phyloP scores from a whole-genome alignment of 2,329 filamentous ascomycete genomes.

The Cladobotryum protrusum region DNA sequence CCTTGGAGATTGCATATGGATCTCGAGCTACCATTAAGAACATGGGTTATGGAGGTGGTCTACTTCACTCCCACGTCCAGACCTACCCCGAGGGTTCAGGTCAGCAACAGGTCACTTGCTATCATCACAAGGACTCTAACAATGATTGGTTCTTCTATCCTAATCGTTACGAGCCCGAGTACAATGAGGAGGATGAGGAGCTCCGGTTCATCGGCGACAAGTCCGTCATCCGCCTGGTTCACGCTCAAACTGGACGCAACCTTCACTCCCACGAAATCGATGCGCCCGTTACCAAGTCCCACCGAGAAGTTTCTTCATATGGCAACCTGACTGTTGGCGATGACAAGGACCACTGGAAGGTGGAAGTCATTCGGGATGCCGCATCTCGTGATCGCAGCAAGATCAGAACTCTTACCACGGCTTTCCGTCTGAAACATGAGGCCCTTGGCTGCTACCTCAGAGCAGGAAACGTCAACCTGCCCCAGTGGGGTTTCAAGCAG shows the following conservation, averaged over 20 bases:
- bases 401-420: constrained; percentile 85
- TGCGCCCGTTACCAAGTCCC: constrained; percentile 81
- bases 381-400: constrained; percentile 78
- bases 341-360: constrained; percentile 93
- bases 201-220: constrained; percentile 74
- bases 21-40: constrained; percentile 94
- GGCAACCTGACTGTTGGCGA: constrained; percentile 94
- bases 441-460: constrained; percentile 86
- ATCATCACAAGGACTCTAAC: constrained; percentile 99
- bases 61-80: constrained; percentile 93
- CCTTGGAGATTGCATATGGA: constrained; percentile 82
- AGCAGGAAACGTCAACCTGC: constrained; percentile 91
- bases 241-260: constrained; percentile 93
- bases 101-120: constrained; percentile 97
- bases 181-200: constrained; percentile 57
- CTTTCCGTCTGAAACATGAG: constrained; percentile 80
- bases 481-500: constrained; percentile 99
- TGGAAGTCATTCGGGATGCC: constrained; percentile 88
- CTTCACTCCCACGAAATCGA: constrained; percentile 88
- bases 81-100: constrained; percentile 89
- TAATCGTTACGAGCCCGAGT: constrained; percentile 71
- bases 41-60: constrained; percentile 96
- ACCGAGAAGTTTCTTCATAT: constrained; percentile 92
- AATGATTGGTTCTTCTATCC: constrained; percentile 99
- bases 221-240: constrained; percentile 76